Evolutionary conservation across 1,139 yeast species (phyloP).

Genomic region (Saccharomycopsis hybrid): DNA sequence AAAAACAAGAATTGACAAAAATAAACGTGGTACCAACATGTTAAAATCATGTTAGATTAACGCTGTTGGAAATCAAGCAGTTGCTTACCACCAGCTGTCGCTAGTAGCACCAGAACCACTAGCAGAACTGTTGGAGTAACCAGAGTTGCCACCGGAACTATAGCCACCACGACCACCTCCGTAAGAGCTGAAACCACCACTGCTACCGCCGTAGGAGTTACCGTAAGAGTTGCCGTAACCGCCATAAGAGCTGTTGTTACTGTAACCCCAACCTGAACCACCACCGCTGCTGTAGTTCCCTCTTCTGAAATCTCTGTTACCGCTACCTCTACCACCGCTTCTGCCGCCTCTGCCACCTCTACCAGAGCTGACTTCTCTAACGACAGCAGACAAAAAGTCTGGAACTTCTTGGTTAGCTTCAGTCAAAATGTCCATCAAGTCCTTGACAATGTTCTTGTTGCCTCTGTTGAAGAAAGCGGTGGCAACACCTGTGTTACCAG

Average conservation of each 20-base stretch:
- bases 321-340: slow-evolving; percentile 29
- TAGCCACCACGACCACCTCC: slow-evolving; percentile 1
- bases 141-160: background rate
- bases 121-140: background rate
- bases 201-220: background rate
- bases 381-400: slow-evolving; percentile 69
- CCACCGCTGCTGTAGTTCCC: too few relatives aligned
- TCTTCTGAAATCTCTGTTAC: slow-evolving; percentile 20
- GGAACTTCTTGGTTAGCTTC: slow-evolving; percentile 99
- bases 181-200: slow-evolving; percentile 8
- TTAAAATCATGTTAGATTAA: too few relatives aligned
- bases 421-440: slow-evolving; percentile 73
- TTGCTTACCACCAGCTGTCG: too few relatives aligned
- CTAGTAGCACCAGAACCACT: too few relatives aligned
- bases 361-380: slow-evolving; percentile 68
- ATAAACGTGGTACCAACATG: too few relatives aligned
- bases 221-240: slow-evolving; percentile 5
- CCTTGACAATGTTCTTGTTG: slow-evolving; percentile 85
- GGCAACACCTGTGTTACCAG: slow-evolving; percentile 98
- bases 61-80: too few relatives aligned
- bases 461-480: slow-evolving; percentile 97
- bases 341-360: slow-evolving; percentile 43
- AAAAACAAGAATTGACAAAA: too few relatives aligned
- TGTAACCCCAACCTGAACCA: slow-evolving; percentile 12
- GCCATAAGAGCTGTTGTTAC: slow-evolving; percentile 6